Evolutionary conservation across 441 rosid species (phyloP).

Genomic region (Populus hybrid): DNA sequence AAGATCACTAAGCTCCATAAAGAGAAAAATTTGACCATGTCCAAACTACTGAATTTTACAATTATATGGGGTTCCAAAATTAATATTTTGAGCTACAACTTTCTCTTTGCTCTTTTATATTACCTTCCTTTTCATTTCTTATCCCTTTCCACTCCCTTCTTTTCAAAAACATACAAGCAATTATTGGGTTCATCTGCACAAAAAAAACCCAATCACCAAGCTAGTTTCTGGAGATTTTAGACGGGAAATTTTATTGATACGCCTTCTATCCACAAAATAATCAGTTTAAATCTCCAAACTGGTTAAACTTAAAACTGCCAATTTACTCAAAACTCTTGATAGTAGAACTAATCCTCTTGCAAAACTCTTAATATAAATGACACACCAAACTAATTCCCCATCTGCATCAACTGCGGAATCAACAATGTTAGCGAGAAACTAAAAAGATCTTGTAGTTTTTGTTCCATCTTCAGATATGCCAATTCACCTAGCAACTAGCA

Average conservation of each 20-base stretch:
- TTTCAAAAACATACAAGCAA: not conserved
- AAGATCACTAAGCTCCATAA: not conserved
- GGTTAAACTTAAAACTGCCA: not conserved
- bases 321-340: not conserved
- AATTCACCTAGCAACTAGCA: not conserved
- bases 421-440: not conserved
- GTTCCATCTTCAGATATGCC: not conserved
- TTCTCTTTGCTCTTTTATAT: not conserved
- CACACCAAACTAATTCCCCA: not conserved
- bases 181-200: not conserved
- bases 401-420: not conserved
- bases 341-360: not conserved
- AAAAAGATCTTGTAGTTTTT: not conserved
- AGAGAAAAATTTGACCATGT: not conserved
- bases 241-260: not conserved
- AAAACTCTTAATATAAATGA: not conserved
- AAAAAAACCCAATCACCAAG: not conserved
- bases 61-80: not conserved
- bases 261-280: not conserved
- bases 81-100: not conserved
- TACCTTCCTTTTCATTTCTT: not conserved
- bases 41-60: not conserved
- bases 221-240: not conserved
- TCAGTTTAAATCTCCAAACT: not conserved
- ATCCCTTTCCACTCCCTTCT: not conserved